phyloP scores from a whole-genome alignment of 345 rosid species.

The Rhizophora apiculata region DNA sequence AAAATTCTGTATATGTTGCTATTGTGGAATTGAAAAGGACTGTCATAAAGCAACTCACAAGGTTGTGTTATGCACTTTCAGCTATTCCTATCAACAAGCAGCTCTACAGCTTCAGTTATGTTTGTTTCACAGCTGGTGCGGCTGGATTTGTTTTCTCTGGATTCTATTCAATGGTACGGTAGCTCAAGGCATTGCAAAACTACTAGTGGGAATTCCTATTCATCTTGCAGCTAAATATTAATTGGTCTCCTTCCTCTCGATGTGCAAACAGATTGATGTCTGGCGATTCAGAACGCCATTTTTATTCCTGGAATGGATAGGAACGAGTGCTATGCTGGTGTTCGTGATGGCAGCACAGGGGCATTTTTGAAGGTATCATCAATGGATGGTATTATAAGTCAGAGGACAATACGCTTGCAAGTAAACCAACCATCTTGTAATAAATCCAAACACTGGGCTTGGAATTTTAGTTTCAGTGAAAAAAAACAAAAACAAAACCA shows the following conservation, averaged over 20 bases:
- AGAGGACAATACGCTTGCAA: conserved; percentile 48
- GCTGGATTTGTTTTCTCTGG: conserved; percentile 61
- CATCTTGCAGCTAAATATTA: neutral
- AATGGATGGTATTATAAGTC: conserved; percentile 61
- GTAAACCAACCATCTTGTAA: conserved; percentile 6
- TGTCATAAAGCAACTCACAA: neutral
- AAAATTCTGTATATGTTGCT: neutral
- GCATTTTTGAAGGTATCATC: conserved; percentile 52
- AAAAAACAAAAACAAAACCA: neutral
- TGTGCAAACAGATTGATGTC: conserved; percentile 47
- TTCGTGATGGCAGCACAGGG: conserved; percentile 66
- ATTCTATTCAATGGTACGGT: conserved; percentile 49
- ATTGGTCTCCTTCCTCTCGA: neutral
- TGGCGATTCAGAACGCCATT: conserved; percentile 52
- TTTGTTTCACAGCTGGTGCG: conserved; percentile 60
- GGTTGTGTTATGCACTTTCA: conserved; percentile 16
- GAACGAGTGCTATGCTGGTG: conserved; percentile 70
- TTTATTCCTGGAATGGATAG: conserved; percentile 64
- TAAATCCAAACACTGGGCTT: neutral
- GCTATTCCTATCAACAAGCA: conserved; percentile 75
- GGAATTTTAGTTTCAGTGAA: neutral
- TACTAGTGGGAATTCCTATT: neutral
- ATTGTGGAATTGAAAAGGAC: neutral
- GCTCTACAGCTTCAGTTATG: conserved; percentile 63
- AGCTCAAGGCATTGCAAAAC: neutral